Percentiles rank a stretch among this genome's conserved stretches.
These are phyloP conservation scores for Pythium angustatum DNA, from an alignment of 352 stramenopile species.

Conservation along the genomic window DNA sequence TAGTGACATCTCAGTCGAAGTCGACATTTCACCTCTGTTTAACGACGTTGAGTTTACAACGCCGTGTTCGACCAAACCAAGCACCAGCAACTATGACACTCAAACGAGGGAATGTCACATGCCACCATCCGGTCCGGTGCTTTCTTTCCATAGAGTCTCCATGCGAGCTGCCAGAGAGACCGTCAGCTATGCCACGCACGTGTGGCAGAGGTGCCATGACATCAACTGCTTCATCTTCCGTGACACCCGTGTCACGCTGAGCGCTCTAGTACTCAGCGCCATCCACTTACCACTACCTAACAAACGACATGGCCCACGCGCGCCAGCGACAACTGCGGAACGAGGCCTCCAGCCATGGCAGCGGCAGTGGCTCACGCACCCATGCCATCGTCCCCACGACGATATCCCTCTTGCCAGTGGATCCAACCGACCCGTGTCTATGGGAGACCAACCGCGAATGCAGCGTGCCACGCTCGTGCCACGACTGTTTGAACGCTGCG, in stretches of 20 bases:
- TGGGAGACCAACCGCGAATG: conserved; percentile 6
- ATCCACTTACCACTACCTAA: neutral
- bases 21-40: neutral
- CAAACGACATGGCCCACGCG: neutral
- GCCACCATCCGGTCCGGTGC: no score
- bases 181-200: no score
- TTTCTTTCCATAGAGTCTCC: no score
- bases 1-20: neutral
- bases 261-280: no score
- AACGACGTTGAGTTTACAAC: neutral
- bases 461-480: conserved; percentile 47
- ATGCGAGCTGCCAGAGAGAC: no score
- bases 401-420: conserved; percentile 7
- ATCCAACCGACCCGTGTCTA: conserved; percentile 17
- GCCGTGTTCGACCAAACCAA: no score
- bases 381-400: conserved; percentile 5
- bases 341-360: neutral
- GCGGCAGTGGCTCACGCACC: neutral
- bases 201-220: no score
- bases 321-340: neutral
- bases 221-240: no score
- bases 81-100: no score
- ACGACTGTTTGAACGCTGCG: conserved; percentile 44
- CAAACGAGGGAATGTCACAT: no score
- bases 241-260: no score